Evolutionary conservation across 306 rosid species (phyloP), one percentile per base, ranked within the genome.

Genomic region (Ormosia emarginata): DNA sequence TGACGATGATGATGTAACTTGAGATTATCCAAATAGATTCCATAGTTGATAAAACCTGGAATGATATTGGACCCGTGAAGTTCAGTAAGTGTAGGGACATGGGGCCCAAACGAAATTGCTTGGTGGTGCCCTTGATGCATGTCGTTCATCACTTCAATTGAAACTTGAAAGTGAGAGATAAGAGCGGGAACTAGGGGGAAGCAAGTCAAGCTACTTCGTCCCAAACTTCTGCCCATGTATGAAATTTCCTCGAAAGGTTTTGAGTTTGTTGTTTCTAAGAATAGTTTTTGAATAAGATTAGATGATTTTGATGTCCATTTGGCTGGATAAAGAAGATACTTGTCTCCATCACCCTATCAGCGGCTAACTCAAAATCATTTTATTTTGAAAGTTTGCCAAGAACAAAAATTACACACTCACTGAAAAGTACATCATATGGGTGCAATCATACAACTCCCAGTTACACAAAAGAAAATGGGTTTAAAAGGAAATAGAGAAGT

Each of bases 121-220:
- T 32, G 32, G 18, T 74, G 86, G 84, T 47, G 78, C 88, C 90
- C 82, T 24, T 36, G 41, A 74, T 83, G 70, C 73, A 64, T 77
- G 82, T 75, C 78, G 55, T 59, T 80, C 41, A 43, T 73, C 88
- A 66, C 75, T 43, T 12, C 65, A 66, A 40, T 78, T 66, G n/a
- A 64, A 64, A 37, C 64, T 34, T 13, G 52, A 81, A 18, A 68
- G 57, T 47, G 59, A 36, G 65, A 39, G 41, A 73, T 3, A n/a
- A 80, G 53, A n/a, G 73, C 74, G 78, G 56, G 74, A 70, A 53
- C 32, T 24, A 12, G 8, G 2, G 33, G 9, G 24, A 24, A 24
- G 24, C 24, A 24, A 24, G 24, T 24, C 24, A 10, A 37, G 17
- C 18, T 67, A 29, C 11, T n/a, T 13, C 58, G 10, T 70, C 44